Base-by-base conservation (phyloP, 805 yeast species). In the Zygosaccharomyces rouxii region DNA sequence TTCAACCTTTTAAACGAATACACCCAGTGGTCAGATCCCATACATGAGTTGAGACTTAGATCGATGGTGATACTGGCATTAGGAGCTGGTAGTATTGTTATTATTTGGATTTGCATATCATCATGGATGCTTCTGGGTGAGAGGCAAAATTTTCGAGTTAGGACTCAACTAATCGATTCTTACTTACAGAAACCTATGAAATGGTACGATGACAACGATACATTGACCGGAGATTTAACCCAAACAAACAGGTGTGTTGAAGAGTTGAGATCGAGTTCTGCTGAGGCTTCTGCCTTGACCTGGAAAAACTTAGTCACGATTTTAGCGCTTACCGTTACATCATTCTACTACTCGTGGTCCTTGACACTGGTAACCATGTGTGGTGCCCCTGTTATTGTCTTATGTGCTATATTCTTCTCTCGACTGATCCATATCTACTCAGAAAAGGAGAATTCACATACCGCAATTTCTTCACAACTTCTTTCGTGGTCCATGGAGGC, bases 311-410 rank as follows among this genome's bases (percentile, higher is more conserved):
- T 73, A 1, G 77, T 80, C 0, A 74, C 89, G 0, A 68, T 80
- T 0, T 46, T 78, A 3, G 79, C 84, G 0, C 66, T 84, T 9
- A 60, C 84, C 1, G 74, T 79, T 1, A 79, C 86, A 0, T 81
- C 96, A 1, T 77, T 94, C 62, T 76, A 77, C 51, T 83, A 81
- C 51, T 86, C 95, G 2, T 92, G 97, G 97, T 75, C 86, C 3
- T 72, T 94, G 9, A 86, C 97, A 0, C 67, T 94, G 22, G 77
- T 94, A 1, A 79, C 85, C n/a, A 59, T 92, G 50, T 83, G 88
- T 1, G 74, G 85, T 3, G 56, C 88, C 3, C 99, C 99, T 0
- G 29, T 89, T 0, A 77, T 92, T 49, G 72, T 73, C 0, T 7
- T 73, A 0, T 53, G 76, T 2, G 80, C 84, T 1, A 65, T 70